Evolutionary conservation across 2,329 filamentous ascomycete genomes (phyloP), one percentile per base, ranked within the genome.

Genomic region (Aspergillus spinulosporus): DNA sequence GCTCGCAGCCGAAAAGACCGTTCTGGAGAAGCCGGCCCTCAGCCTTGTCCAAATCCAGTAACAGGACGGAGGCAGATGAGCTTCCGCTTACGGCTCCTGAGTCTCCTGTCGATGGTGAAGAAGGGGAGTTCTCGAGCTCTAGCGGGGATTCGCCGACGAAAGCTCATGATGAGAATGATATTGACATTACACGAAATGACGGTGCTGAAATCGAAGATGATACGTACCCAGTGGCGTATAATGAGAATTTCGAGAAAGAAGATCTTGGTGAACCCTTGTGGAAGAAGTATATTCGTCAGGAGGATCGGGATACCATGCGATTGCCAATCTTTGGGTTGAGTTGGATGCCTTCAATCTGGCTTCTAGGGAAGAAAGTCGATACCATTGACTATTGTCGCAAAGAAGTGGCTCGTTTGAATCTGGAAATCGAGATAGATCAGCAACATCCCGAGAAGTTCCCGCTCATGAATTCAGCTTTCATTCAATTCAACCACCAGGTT

Each of bases 401-500:
- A 61, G 88, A 97, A 71, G 74, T 99, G 29, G 92, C 94, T 14
- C 85, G 90, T 11, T 79, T 97, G 14, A 99, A 97, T 63, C 69
- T 92, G 51, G 92, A 97, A 70, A 97, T 99, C 52, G 92, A 97
- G 64, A 79, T 88, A 44, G 94, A 97, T 63, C 94, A 99, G 70
- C 82, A 88, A 52, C 82, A 94, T 48, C 88, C 89, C 0, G 92
- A 97, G 63, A 85, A 88, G 3, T 97, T 91, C 60, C 92, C 93
- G 0, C 76, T 92, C 46, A 95, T 97, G 92, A 96, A 90, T 67
- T 96, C 93, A 0, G 94, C 94, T 0, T 99, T 99, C 65, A 92
- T 99, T 59, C 94, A 99, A 70, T 99, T 99, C 81, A 96, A 99
- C 68, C 89, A 97, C 68, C 94, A 99, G 71, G 90, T 97, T 1